phyloP scores from a whole-genome alignment of 2,329 filamentous ascomycete species.

The Verticillium albo-atrum region DNA sequence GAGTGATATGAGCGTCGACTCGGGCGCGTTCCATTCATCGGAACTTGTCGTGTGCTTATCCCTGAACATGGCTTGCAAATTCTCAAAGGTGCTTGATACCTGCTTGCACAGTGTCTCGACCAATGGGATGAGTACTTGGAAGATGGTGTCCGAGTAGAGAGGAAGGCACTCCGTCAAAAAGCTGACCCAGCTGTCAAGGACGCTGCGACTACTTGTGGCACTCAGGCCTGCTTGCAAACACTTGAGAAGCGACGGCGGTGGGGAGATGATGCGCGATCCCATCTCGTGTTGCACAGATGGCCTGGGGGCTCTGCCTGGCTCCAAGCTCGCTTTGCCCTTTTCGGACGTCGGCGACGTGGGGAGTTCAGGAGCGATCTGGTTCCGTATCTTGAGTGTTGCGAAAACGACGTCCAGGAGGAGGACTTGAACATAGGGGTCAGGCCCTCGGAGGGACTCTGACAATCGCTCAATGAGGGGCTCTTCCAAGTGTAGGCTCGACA shows the following conservation, averaged over 20 bases:
- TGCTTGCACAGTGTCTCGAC: constrained; percentile 85
- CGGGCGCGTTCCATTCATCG: constrained; percentile 43
- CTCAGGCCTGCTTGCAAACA: constrained; percentile 80
- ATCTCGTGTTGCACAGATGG: constrained; percentile 29
- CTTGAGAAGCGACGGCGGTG: constrained; percentile 70
- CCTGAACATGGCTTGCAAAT: constrained; percentile 62
- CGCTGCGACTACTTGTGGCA: constrained; percentile 65
- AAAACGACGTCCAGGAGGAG: constrained; percentile 75
- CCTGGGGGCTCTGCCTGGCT: constrained; percentile 34
- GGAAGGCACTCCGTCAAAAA: constrained; percentile 82
- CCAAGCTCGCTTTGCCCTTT: constrained; percentile 36
- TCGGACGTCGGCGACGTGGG: constrained; percentile 42
- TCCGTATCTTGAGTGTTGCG: constrained; percentile 64
- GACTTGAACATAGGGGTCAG: constrained; percentile 70
- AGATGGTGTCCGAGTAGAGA: constrained; percentile 78
- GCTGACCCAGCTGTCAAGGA: constrained; percentile 87
- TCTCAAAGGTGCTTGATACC: constrained; percentile 67
- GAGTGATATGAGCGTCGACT: constrained; percentile 74
- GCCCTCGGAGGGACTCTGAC: constrained; percentile 51
- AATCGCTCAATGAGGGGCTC: constrained; percentile 66
- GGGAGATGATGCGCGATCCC: constrained; percentile 36
- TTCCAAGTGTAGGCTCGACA: constrained; percentile 66
- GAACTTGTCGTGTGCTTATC: constrained; percentile 18
- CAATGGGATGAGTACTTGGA: constrained; percentile 84
- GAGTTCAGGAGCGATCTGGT: constrained; percentile 32